Percentiles rank a stretch among this genome's conserved stretches.
These are phyloP conservation scores for Forsythia viridissima DNA, from an alignment of 257 asterid genomes.

Conservation along the genomic window DNA sequence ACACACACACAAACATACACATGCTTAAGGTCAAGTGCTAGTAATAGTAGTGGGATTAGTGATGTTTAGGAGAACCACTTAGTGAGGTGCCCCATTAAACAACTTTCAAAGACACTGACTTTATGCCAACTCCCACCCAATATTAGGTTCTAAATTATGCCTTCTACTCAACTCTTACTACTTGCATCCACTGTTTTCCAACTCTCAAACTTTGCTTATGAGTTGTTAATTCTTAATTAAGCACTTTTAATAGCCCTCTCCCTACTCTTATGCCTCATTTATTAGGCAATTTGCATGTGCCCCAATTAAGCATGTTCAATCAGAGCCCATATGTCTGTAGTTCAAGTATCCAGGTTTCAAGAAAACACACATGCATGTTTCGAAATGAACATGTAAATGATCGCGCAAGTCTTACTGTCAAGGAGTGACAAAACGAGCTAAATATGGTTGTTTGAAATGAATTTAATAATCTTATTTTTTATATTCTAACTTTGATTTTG, in stretches of 20 bases:
- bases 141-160: not conserved
- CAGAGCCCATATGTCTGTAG: not conserved
- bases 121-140: conserved; percentile 11
- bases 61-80: conserved; percentile 3
- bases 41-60: not conserved
- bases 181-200: not conserved
- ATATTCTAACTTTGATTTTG: too few relatives aligned
- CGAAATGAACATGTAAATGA: not conserved
- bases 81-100: not conserved
- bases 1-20: too few relatives aligned
- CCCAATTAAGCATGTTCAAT: not conserved
- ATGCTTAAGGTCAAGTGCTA: not conserved
- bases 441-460: too few relatives aligned
- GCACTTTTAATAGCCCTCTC: not conserved
- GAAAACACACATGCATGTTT: not conserved
- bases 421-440: too few relatives aligned
- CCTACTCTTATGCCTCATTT: not conserved
- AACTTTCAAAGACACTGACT: conserved; percentile 4
- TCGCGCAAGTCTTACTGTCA: not conserved
- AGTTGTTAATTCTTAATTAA: not conserved
- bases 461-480: too few relatives aligned
- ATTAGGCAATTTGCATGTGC: not conserved
- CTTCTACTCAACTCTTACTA: conserved; percentile 3
- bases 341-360: not conserved
- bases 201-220: not conserved